Evolutionary conservation across 2,329 filamentous ascomycete species (phyloP).

Genomic region (Sporothrix curviconia): DNA sequence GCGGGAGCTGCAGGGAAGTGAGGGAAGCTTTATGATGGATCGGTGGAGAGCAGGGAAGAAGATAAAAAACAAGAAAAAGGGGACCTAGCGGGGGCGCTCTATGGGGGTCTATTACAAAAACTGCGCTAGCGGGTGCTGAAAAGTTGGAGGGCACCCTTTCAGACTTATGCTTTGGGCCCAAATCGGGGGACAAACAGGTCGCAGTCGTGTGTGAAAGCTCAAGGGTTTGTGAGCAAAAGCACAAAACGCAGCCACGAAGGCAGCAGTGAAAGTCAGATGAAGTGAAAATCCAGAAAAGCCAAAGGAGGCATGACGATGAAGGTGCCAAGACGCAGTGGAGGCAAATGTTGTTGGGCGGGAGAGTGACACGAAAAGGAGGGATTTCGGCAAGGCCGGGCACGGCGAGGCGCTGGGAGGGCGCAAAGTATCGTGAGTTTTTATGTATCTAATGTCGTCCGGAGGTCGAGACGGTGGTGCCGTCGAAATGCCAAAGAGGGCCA

Average conservation of each 20-base stretch:
- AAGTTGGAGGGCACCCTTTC: not conserved
- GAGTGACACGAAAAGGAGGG: not conserved
- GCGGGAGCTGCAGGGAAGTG: too few relatives aligned
- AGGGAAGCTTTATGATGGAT: too few relatives aligned
- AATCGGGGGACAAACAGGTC: slow-evolving; percentile 12
- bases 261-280: not conserved
- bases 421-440: slow-evolving; percentile 12
- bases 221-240: not conserved
- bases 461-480: not conserved
- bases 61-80: not conserved
- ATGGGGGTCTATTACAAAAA: not conserved
- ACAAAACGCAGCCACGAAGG: not conserved
- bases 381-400: not conserved
- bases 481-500: not conserved
- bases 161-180: slow-evolving; percentile 1
- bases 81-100: not conserved
- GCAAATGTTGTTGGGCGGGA: not conserved
- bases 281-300: too few relatives aligned
- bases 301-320: too few relatives aligned
- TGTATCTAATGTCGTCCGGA: too few relatives aligned
- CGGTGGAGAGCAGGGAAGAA: too few relatives aligned
- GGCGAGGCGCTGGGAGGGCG: not conserved
- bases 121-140: not conserved
- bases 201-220: slow-evolving; percentile 8
- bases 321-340: not conserved